These are phyloP conservation scores for Metschnikowia borealis DNA, from an alignment of 805 yeast species.

Conservation along the genomic window DNA sequence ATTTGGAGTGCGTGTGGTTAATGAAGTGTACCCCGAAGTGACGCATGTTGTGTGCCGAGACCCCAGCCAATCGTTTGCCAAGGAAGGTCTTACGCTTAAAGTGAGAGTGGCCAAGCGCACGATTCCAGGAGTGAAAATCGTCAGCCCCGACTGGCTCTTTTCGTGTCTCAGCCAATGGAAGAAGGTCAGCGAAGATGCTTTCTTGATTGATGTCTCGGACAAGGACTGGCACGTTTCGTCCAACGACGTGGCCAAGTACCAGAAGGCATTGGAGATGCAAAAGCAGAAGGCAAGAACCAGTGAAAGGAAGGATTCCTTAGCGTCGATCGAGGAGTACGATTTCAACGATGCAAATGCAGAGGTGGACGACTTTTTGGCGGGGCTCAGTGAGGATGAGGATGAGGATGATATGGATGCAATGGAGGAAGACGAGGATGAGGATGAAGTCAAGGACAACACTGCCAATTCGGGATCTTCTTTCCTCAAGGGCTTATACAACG, in stretches of 20 bases:
- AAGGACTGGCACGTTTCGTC: slow-evolving; percentile 41
- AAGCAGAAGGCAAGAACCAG: slow-evolving; percentile 12
- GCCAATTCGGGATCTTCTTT: slow-evolving; percentile 18
- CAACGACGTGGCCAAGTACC: slow-evolving; percentile 44
- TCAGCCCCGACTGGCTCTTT: slow-evolving; percentile 90
- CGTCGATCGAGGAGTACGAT: slow-evolving; percentile 34
- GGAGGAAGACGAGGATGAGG: slow-evolving; percentile 27
- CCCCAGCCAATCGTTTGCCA: slow-evolving; percentile 41
- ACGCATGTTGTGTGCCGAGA: slow-evolving; percentile 87
- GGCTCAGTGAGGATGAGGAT: slow-evolving; percentile 34
- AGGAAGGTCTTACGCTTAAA: slow-evolving; percentile 59
- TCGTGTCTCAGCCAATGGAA: slow-evolving; percentile 80
- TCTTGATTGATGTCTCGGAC: slow-evolving; percentile 46
- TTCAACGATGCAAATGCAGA: slow-evolving; percentile 42
- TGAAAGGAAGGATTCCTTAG: slow-evolving; percentile 24
- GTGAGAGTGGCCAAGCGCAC: slow-evolving; percentile 71
- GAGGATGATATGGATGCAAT: slow-evolving; percentile 29
- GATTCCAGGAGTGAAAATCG: slow-evolving; percentile 66
- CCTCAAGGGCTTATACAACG: slow-evolving; percentile 23
- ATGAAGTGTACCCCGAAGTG: slow-evolving; percentile 62
- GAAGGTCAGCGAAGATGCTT: slow-evolving; percentile 59
- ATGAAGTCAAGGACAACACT: slow-evolving; percentile 8
- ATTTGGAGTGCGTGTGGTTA: slow-evolving; percentile 83
- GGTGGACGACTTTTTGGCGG: slow-evolving; percentile 48
- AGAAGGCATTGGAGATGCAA: slow-evolving; percentile 25